These are phyloP conservation scores for Neurospora sp. DNA, from an alignment of 495 filamentous ascomycete genomes.

Conservation along the genomic window DNA sequence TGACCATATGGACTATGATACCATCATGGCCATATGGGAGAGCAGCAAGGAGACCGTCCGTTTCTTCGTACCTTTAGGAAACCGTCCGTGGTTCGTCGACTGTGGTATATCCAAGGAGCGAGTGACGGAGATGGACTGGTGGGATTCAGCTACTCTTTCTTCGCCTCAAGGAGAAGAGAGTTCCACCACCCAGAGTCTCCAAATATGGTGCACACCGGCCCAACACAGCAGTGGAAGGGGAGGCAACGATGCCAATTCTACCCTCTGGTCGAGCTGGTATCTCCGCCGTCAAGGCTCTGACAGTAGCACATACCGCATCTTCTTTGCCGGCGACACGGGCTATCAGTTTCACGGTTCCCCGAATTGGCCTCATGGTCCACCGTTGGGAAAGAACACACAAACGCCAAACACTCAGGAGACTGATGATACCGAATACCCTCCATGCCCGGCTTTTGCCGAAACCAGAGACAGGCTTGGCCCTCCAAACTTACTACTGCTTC, in stretches of 20 bases:
- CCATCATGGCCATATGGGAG: conserved; percentile 28
- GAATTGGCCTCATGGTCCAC: conserved; percentile 16
- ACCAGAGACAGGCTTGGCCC: conserved; percentile 12
- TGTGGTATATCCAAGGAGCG: conserved; percentile 29
- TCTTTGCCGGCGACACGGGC: conserved; percentile 24
- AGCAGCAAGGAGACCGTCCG: conserved; percentile 20
- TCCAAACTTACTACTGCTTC: conserved; percentile 17
- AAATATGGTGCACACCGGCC: conserved; percentile 30
- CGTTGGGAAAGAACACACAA: not conserved
- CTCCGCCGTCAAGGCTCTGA: conserved; percentile 14
- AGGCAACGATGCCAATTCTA: conserved; percentile 16
- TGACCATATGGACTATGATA: conserved; percentile 40
- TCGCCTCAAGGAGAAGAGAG: conserved; percentile 13
- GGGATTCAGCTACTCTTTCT: conserved; percentile 29
- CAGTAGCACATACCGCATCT: conserved; percentile 7
- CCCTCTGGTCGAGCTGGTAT: conserved; percentile 48
- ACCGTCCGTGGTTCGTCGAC: conserved; percentile 25
- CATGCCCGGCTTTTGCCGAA: conserved; percentile 18
- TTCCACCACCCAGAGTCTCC: not conserved
- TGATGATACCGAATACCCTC: conserved; percentile 8
- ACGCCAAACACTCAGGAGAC: not conserved
- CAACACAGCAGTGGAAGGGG: conserved; percentile 37
- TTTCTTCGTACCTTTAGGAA: conserved; percentile 35
- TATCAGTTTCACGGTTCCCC: conserved; percentile 21
- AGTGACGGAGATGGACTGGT: conserved; percentile 44